Evolutionary conservation across 208 protist genomes (phyloP).

Genomic region (Leishmania martiniquensis): DNA sequence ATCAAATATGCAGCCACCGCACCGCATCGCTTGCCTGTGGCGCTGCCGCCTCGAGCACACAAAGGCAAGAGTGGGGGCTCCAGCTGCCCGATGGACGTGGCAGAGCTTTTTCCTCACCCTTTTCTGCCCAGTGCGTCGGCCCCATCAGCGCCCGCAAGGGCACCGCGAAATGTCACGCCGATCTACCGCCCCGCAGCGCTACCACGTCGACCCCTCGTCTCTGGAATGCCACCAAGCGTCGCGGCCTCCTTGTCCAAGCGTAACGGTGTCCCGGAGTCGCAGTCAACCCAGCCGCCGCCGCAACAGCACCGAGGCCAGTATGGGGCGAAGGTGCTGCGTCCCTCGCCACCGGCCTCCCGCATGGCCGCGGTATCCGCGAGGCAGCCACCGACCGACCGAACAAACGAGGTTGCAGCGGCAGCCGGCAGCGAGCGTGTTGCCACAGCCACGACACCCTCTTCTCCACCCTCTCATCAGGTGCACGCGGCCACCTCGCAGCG

Average conservation of each 20-base stretch:
- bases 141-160: slow-evolving; percentile 2
- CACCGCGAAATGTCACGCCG: slow-evolving; percentile 6
- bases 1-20: not conserved
- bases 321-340: not conserved
- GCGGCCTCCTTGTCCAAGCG: not conserved
- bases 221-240: not conserved
- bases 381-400: not conserved
- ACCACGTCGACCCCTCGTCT: slow-evolving; percentile 3
- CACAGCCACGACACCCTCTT: not conserved
- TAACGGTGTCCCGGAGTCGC: not conserved
- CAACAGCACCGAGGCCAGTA: not conserved
- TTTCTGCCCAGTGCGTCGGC: slow-evolving; percentile 41
- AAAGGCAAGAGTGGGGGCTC: slow-evolving; percentile 1
- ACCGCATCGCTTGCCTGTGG: not conserved
- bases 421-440: not conserved
- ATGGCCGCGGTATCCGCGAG: not conserved
- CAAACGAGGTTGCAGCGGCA: not conserved
- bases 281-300: not conserved
- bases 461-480: not conserved
- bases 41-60: not conserved
- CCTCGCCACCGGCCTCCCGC: not conserved
- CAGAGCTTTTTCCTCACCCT: slow-evolving; percentile 80
- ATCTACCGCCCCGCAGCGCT: slow-evolving; percentile 21
- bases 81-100: slow-evolving; percentile 17
- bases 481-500: not conserved